Evolutionary conservation across 139 green algal species (phyloP), one percentile per base, ranked within the genome.

Genomic region (Klebsormidium nitens): DNA sequence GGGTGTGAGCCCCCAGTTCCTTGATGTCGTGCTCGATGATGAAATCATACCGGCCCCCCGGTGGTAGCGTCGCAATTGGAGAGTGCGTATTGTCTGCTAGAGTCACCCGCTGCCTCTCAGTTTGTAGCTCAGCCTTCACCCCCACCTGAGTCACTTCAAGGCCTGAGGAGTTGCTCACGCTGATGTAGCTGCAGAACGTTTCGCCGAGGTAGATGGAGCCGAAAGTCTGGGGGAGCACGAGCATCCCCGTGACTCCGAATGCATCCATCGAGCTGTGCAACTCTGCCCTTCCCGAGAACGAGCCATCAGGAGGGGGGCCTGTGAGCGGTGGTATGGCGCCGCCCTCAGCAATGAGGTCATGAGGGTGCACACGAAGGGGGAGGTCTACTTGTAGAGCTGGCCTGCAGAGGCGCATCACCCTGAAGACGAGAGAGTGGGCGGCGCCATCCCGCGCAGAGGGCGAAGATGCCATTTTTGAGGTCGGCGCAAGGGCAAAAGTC

Each of bases 21-120:
- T 84, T 88, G 66, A 89, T 74, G 52, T 86, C 82, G 39, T 87
- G 80, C 42, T 76, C 56, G 4, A 91, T 67, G 1, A 84, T 67
- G 49, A 90, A 83, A 44, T 86, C 78, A 37, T 88, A 69, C 1
- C 78, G 74, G 32, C 59, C 62, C 3, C 85, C 85, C 14, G 85
- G 69, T 1, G 38, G 36, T 29, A 90, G 66, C 11, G 29, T 32
- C 2, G 64, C 55, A 8, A 89, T 44, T 5, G 73, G 73, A 3
- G 52, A 32, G 23, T 31, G 42, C 2, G 44, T 46, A 19, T 59
- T 78, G 58, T 83, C 77, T 28, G 52, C 61, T 26, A 83, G 59
- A 63, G 64, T 48, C 36, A 64, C 31, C 2, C 73, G n/a, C 11
- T 74, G 73, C 34, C 65, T 36, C 73, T 83, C 77, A 19, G 77